A percentile compares a stretch with the other conserved stretches of the same genome.
phyloP scores from a whole-genome alignment of 225 moss, liverwort and hornwort species.

The Bryoerythrophyllum caledonicum region DNA sequence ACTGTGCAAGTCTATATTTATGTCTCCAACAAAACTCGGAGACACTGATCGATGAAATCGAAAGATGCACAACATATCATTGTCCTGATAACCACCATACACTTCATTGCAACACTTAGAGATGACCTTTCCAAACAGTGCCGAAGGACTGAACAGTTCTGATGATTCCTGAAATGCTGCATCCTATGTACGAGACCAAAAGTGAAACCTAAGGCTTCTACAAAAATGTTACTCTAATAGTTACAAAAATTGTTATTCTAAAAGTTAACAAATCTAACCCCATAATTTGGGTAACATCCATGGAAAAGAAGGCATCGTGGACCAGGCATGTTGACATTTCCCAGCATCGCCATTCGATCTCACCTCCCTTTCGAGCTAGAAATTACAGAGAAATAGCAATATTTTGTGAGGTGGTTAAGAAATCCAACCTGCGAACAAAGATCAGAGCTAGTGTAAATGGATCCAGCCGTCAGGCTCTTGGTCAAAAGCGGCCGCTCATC shows the following conservation, averaged over 20 bases:
- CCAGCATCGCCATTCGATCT: neutral
- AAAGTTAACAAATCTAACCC: neutral
- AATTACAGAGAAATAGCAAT: neutral
- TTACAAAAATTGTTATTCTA: neutral
- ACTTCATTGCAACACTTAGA: neutral
- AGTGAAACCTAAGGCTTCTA: neutral
- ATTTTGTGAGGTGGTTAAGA: neutral
- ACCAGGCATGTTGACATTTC: neutral
- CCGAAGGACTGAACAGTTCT: neutral
- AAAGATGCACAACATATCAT: neutral
- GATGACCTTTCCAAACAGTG: neutral
- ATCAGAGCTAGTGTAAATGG: constrained; percentile 58
- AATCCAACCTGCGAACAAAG: constrained; percentile 59
- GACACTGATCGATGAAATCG: neutral
- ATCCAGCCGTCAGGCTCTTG: constrained; percentile 64
- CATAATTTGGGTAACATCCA: neutral
- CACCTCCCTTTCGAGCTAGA: neutral
- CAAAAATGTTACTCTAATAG: neutral
- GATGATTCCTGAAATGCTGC: neutral
- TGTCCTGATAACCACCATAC: neutral
- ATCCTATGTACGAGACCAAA: neutral
- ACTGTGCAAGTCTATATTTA: neutral
- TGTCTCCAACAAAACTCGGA: constrained; percentile 9
- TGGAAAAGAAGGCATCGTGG: neutral
- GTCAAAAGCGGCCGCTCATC: constrained; percentile 58